Evolutionary conservation across 2,329 filamentous ascomycete genomes (phyloP), one percentile per base, ranked within the genome.

Genomic region (Cercospora beticola): DNA sequence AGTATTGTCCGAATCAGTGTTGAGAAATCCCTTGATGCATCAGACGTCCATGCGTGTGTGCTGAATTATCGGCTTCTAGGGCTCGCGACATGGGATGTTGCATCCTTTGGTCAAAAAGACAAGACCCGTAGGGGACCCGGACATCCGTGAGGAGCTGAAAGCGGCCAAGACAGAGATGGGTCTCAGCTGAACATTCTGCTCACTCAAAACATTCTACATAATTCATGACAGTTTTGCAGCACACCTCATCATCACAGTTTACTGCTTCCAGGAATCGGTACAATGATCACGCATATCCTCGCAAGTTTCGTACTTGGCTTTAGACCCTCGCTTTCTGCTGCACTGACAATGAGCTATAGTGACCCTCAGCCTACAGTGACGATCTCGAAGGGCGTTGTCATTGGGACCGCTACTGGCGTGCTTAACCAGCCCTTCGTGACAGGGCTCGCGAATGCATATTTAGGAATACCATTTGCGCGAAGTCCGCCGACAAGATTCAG

Each of bases 401-500:
- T 72, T 30, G 77, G 77, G 16, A 76, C 73, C 5, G 75, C 74
- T 2, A 78, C 76, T 3, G 74, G 71, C 6, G 70, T 79, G 16
- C 49, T 54, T 14, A 54, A 54, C 49, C 49, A 28, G 23, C 74
- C 76, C 5, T 72, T 72, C 8, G 77, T 76, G 23, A 75, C 73
- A 30, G 76, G 74, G 3, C 66, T 71, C 5, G 73, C 78, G n/a
- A 78, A 79, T 67, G 74, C 78, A 69, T 79, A 77, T 63, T 68
- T 80, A 0, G 78, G 78, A 1, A 71, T 80, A 3, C 78, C 77
- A 1, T 80, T 79, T 49, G 78, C 78, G 3, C 68, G 73, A 36
- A 75, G 72, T 56, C 77, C 78, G 12, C 78, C 78, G 5, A 68
- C 69, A 21, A 73, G 78, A 59, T 79, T 79, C 68, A 67, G 71